phyloP scores from a whole-genome alignment of 352 stramenopile species.

The Phytopythium chamaehyphon region DNA sequence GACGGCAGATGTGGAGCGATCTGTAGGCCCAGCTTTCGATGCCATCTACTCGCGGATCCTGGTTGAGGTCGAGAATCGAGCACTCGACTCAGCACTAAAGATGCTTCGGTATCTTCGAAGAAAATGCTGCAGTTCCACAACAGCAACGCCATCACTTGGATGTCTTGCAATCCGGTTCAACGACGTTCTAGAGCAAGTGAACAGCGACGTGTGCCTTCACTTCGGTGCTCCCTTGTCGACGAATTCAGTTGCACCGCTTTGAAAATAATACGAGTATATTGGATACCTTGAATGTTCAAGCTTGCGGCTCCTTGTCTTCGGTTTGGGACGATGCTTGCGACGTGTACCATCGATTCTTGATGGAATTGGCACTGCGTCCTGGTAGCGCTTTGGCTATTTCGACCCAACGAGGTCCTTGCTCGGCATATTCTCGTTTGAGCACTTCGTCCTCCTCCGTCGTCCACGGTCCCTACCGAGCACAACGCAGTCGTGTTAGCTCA shows the following conservation, averaged over 20 bases:
- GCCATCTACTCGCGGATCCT: slow-evolving; percentile 72
- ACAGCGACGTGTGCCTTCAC: slow-evolving; percentile 38
- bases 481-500: background rate
- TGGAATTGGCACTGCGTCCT: slow-evolving; percentile 47
- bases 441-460: slow-evolving; percentile 37
- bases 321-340: slow-evolving; percentile 4
- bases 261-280: background rate
- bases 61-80: slow-evolving; percentile 55
- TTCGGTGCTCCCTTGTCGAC: slow-evolving; percentile 44
- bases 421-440: slow-evolving; percentile 17
- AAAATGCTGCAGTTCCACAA: slow-evolving; percentile 31
- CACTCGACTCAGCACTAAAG: slow-evolving; percentile 47
- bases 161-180: slow-evolving; percentile 44
- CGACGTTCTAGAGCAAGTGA: slow-evolving; percentile 55
- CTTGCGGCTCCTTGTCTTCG: background rate
- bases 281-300: background rate
- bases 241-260: slow-evolving; percentile 34
- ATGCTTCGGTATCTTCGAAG: slow-evolving; percentile 75
- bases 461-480: slow-evolving; percentile 35
- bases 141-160: background rate
- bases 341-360: slow-evolving; percentile 70
- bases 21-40: slow-evolving; percentile 42
- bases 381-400: slow-evolving; percentile 39
- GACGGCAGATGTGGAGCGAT: background rate
- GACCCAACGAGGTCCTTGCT: slow-evolving; percentile 38